Evolutionary conservation across 2,329 filamentous ascomycete species (phyloP).

Genomic region (Xylariaceae sp.): DNA sequence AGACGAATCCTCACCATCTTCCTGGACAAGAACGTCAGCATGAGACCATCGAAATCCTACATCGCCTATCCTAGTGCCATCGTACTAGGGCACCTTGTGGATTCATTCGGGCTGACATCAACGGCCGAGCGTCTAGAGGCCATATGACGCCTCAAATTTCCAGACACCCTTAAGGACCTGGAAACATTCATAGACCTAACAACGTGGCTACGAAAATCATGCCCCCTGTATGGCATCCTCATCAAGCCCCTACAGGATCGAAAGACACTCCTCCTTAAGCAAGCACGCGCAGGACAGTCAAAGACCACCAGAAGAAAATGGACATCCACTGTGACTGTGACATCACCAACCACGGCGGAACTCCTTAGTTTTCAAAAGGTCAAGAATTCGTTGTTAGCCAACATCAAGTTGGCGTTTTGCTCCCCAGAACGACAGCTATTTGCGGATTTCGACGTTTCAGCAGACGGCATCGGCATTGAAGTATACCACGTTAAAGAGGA

Average conservation of each 20-base stretch:
- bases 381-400: not conserved
- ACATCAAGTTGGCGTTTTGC: not conserved
- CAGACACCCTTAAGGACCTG: no score
- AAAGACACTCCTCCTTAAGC: not conserved
- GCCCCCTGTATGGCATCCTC: no score
- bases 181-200: no score
- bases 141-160: not conserved
- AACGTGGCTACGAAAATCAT: no score
- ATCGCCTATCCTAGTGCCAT: not conserved
- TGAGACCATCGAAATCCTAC: not conserved
- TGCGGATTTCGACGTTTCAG: not conserved
- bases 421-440: not conserved
- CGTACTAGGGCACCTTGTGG: not conserved
- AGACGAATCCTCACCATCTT: not conserved
- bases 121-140: not conserved
- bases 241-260: not conserved
- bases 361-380: not conserved
- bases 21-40: not conserved
- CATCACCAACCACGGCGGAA: not conserved
- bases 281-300: not conserved
- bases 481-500: no score
- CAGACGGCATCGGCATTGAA: not conserved
- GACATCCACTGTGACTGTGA: not conserved
- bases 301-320: not conserved
- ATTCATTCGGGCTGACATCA: not conserved